Conservation (phyloP, 345 rosid genomes). For the Salix dunnii region DNA sequence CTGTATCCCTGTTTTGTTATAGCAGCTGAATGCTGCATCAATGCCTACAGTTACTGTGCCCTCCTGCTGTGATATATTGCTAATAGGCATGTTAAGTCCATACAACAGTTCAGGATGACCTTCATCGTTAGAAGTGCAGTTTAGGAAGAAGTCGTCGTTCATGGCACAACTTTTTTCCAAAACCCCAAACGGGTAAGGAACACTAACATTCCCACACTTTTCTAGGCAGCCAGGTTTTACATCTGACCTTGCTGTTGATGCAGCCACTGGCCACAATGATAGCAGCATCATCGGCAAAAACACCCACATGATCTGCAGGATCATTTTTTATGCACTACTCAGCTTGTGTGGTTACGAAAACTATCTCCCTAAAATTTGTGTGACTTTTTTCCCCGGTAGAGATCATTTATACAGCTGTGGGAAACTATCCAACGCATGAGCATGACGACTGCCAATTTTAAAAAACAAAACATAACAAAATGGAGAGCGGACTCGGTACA, state of each 20-base stretch:
- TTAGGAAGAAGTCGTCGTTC: neutral
- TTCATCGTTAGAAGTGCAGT: neutral
- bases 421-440: too few species aligned
- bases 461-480: neutral
- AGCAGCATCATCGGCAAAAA: neutral
- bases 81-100: neutral
- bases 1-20: neutral
- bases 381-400: neutral
- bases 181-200: constrained; percentile 31
- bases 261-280: neutral
- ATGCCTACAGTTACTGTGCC: constrained; percentile 10
- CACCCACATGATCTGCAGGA: neutral
- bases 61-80: constrained; percentile 3
- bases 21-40: neutral
- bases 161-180: constrained; percentile 5
- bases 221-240: constrained; percentile 1
- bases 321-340: neutral
- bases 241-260: neutral
- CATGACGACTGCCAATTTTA: too few species aligned
- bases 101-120: neutral
- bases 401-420: neutral
- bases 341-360: neutral
- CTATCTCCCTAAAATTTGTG: neutral
- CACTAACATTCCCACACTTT: constrained; percentile 21
- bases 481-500: too few species aligned